A percentile compares a stretch with the other conserved stretches of the same genome.
Evolutionary conservation across 176 grass and related monocot species (phyloP).

Genomic region (Thinopyrum elongatum): DNA sequence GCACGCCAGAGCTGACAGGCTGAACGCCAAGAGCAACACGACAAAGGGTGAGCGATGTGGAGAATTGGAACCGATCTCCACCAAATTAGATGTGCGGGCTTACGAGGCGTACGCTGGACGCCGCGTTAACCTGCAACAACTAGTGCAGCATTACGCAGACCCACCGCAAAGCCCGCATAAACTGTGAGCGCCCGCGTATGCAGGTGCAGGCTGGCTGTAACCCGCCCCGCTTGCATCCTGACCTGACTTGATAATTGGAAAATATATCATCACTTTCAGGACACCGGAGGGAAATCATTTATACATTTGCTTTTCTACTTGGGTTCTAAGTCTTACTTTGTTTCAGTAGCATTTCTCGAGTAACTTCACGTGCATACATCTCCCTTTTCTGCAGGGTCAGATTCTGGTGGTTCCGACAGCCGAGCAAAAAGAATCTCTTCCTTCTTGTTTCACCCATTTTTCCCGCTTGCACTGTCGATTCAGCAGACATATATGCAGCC

Average conservation of each 20-base stretch:
- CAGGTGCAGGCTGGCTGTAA: too few relatives aligned
- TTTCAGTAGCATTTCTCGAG: not conserved
- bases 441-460: conserved; percentile 87
- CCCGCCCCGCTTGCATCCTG: not conserved
- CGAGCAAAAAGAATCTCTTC: conserved; percentile 70
- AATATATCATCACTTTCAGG: not conserved
- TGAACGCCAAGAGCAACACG: too few relatives aligned
- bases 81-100: too few relatives aligned
- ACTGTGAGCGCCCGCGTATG: too few relatives aligned
- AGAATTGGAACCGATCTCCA: too few relatives aligned
- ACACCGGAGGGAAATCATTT: not conserved
- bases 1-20: too few relatives aligned
- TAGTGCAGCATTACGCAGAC: too few relatives aligned
- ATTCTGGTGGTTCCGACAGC: conserved; percentile 51
- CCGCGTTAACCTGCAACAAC: too few relatives aligned
- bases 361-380: not conserved
- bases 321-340: not conserved
- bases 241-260: not conserved
- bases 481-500: conserved; percentile 95
- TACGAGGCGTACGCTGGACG: too few relatives aligned
- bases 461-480: conserved; percentile 80
- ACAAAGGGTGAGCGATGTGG: too few relatives aligned
- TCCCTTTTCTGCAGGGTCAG: conserved; percentile 48
- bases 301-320: not conserved
- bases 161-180: too few relatives aligned